A percentile compares a stretch with the other conserved stretches of the same genome.
These are phyloP conservation scores for Aurinia saxatilis DNA, from an alignment of 345 rosid species.

Conservation along the genomic window DNA sequence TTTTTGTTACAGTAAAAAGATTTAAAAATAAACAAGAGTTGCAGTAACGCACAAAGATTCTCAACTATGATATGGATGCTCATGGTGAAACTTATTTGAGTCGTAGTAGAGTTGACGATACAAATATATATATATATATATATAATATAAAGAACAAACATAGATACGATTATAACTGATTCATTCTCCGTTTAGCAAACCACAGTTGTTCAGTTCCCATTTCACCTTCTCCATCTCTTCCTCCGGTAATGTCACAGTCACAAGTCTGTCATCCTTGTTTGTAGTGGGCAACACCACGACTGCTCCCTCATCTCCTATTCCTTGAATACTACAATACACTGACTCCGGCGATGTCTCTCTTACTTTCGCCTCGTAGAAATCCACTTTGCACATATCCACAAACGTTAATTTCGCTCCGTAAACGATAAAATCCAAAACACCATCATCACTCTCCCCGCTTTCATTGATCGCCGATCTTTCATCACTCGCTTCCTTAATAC, in stretches of 20 bases:
- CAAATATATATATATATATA: no score
- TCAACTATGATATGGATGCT: no score
- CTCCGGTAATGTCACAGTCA: slow-evolving; percentile 41
- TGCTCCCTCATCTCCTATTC: slow-evolving; percentile 56
- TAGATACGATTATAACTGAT: no score
- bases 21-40: no score
- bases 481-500: slow-evolving; percentile 20
- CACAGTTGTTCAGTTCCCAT: slow-evolving; percentile 29
- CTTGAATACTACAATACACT: slow-evolving; percentile 35
- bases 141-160: no score
- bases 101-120: no score
- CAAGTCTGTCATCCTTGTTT: slow-evolving; percentile 29
- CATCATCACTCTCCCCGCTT: slow-evolving; percentile 30
- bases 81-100: no score
- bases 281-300: slow-evolving; percentile 39
- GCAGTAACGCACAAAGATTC: no score
- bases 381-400: slow-evolving; percentile 40
- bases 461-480: slow-evolving; percentile 39
- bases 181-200: background rate
- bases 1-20: no score
- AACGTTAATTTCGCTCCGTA: slow-evolving; percentile 74
- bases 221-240: slow-evolving; percentile 34
- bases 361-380: slow-evolving; percentile 41
- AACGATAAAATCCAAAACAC: slow-evolving; percentile 37
- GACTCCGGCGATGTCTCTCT: slow-evolving; percentile 32